Conservation (phyloP, 1,139 yeast species). For the Hanseniaspora uvarum region DNA sequence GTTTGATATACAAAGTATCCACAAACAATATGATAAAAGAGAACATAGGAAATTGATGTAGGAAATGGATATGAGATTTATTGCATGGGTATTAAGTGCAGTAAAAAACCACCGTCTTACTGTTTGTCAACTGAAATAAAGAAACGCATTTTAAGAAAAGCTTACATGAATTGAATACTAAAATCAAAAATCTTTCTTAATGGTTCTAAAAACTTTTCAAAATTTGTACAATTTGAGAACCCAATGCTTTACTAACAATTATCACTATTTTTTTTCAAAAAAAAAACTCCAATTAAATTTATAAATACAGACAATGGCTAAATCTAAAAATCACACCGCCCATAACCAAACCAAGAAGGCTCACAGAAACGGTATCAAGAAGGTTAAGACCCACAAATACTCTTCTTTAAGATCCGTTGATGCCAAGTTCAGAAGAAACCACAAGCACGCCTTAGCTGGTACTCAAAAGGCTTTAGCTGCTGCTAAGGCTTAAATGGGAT, state of each 20-base stretch:
- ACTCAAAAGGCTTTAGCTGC: constrained; percentile 88
- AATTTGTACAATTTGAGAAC: too few relatives aligned
- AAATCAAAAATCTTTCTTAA: neutral
- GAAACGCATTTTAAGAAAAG: too few relatives aligned
- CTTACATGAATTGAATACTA: too few relatives aligned
- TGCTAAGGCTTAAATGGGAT: constrained; percentile 41
- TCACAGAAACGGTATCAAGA: constrained; percentile 99
- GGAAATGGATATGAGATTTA: too few relatives aligned
- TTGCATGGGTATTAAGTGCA: too few relatives aligned
- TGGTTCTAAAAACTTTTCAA: neutral
- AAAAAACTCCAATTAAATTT: neutral
- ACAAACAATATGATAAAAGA: too few relatives aligned
- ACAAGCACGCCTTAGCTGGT: constrained; percentile 98
- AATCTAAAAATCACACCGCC: constrained; percentile 99
- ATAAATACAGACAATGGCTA: constrained; percentile 53
- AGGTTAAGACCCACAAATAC: constrained; percentile 96
- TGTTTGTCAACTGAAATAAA: too few relatives aligned
- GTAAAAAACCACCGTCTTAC: too few relatives aligned
- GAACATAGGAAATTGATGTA: too few relatives aligned
- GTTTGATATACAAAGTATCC: too few relatives aligned
- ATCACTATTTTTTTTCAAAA: neutral
- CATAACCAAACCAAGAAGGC: constrained; percentile 99
- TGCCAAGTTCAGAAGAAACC: constrained; percentile 99
- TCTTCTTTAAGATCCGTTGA: constrained; percentile 98
- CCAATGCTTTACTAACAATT: constrained; percentile 22